These are phyloP conservation scores for Alternaria rosae DNA, from an alignment of 2,329 filamentous ascomycete genomes.

Conservation along the genomic window DNA sequence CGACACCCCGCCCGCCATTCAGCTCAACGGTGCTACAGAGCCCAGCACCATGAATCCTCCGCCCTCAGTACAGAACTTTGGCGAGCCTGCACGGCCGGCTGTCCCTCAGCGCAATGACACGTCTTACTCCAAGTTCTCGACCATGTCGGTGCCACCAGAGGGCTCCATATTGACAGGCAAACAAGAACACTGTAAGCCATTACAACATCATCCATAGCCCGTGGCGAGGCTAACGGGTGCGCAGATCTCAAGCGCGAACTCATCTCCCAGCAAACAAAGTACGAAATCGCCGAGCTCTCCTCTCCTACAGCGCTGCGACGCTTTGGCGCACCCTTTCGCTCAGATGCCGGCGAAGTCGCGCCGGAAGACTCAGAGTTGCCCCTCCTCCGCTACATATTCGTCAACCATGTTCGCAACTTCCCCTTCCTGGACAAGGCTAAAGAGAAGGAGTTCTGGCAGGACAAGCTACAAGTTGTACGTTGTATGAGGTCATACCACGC, in stretches of 20 bases:
- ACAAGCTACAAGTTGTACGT: slow-evolving; percentile 91
- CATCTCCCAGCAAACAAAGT: slow-evolving; percentile 85
- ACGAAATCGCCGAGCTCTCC: slow-evolving; percentile 91
- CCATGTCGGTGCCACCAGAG: slow-evolving; percentile 58
- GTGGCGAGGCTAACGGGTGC: slow-evolving; percentile 10
- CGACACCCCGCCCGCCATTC: slow-evolving; percentile 37
- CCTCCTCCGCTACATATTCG: slow-evolving; percentile 94
- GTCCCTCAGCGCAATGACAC: slow-evolving; percentile 37
- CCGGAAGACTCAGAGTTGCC: slow-evolving; percentile 94
- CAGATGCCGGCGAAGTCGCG: slow-evolving; percentile 88
- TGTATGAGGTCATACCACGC: slow-evolving; percentile 10
- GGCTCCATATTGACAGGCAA: slow-evolving; percentile 82
- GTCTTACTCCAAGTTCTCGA: slow-evolving; percentile 50
- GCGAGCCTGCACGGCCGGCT: slow-evolving; percentile 31
- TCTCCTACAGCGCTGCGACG: slow-evolving; percentile 92
- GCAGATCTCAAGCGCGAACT: slow-evolving; percentile 95
- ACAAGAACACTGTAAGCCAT: slow-evolving; percentile 87
- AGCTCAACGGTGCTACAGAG: slow-evolving; percentile 43
- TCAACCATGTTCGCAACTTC: slow-evolving; percentile 96
- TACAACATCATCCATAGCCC: slow-evolving; percentile 1
- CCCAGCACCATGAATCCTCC: slow-evolving; percentile 41
- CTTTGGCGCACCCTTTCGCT: slow-evolving; percentile 95
- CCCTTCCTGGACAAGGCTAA: slow-evolving; percentile 95
- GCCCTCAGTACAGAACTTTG: slow-evolving; percentile 27
- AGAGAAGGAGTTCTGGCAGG: slow-evolving; percentile 99